phyloP scores from a whole-genome alignment of 495 filamentous ascomycete genomes.

The Astrothelium macrocarpum region DNA sequence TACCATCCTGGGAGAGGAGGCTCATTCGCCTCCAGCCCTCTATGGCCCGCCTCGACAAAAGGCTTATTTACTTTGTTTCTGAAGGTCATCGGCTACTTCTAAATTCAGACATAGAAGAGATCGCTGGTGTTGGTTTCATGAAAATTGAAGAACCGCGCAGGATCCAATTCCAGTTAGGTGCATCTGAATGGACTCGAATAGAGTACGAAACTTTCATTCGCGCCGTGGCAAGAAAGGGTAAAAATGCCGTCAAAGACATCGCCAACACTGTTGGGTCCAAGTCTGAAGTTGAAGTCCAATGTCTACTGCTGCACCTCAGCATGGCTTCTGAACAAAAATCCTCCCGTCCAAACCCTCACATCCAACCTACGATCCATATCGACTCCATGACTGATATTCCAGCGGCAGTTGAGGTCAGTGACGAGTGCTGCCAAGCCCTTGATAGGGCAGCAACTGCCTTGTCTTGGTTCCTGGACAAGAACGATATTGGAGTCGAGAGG shows the following conservation, averaged over 20 bases:
- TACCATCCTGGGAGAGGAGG: background rate
- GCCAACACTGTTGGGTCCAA: constrained; percentile 59
- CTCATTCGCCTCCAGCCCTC: background rate
- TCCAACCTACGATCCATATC: constrained; percentile 14
- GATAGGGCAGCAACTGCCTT: constrained; percentile 58
- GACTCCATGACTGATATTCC: constrained; percentile 43
- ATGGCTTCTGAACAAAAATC: constrained; percentile 36
- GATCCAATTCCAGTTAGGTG: constrained; percentile 48
- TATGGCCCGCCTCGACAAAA: constrained; percentile 10
- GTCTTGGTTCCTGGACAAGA: constrained; percentile 44
- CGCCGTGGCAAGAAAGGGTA: constrained; percentile 52
- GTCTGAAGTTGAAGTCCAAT: constrained; percentile 58
- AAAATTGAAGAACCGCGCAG: constrained; percentile 14
- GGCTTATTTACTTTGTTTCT: constrained; percentile 10
- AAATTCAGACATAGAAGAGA: constrained; percentile 16
- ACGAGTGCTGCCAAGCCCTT: constrained; percentile 53
- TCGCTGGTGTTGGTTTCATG: constrained; percentile 13
- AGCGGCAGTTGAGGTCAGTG: constrained; percentile 62
- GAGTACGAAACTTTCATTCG: constrained; percentile 67
- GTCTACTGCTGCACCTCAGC: constrained; percentile 55
- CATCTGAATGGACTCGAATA: constrained; percentile 53
- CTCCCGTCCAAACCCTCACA: constrained; percentile 15
- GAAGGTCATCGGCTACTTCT: constrained; percentile 23
- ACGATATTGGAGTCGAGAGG: constrained; percentile 47
- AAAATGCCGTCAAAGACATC: constrained; percentile 49